Base-by-base conservation (phyloP, 202 grass and related monocot genomes). In the Carex sylvatica region DNA sequence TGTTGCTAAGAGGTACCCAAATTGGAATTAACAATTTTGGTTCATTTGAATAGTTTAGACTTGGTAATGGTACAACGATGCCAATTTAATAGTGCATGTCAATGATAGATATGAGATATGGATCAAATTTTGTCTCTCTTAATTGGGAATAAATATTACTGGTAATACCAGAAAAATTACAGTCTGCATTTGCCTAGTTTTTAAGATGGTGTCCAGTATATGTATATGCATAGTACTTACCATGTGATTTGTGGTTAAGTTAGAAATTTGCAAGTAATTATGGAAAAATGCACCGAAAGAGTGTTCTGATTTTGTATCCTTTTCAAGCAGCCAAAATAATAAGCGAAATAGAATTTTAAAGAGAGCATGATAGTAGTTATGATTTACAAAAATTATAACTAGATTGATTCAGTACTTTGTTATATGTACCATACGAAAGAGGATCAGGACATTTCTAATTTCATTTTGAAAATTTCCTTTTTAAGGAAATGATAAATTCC, bases 81-180 rank as follows among this genome's bases (percentile, higher is more conserved):
- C 51, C 31, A 67, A 67, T 63, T 68, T 53, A 23, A 52, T 42
- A 22, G 20, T 74, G 14, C 24, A 75, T 35, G 42, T 66, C 61
- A 68, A 69, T 33, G 7, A 18, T 80, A 63, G 55, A 64, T 44
- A 59, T 44, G 16, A 35, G 33, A 35, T 35, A 35, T 4, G 2
- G 8, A 40, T 69, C 3, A 42, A 69, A 40, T 79, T 79, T 8
- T 28, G 0, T 44, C 14, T 35, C 73, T 61, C 35, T 56, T 56
- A 36, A 78, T 82, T 36, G 53, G 81, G 56, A 19, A 3, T 51
- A 85, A 76, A 15, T 54, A 53, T 13, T 79, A 65, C 68, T 52
- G 59, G 56, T 49, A 53, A 24, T 85, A 30, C 31, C 42, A 72
- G 9, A 72, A 49, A 72, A 72, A 5, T 72, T n/a, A 5, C 3